Base-by-base conservation (phyloP, 139 green algal species). In the Volvox reticuliferus region DNA sequence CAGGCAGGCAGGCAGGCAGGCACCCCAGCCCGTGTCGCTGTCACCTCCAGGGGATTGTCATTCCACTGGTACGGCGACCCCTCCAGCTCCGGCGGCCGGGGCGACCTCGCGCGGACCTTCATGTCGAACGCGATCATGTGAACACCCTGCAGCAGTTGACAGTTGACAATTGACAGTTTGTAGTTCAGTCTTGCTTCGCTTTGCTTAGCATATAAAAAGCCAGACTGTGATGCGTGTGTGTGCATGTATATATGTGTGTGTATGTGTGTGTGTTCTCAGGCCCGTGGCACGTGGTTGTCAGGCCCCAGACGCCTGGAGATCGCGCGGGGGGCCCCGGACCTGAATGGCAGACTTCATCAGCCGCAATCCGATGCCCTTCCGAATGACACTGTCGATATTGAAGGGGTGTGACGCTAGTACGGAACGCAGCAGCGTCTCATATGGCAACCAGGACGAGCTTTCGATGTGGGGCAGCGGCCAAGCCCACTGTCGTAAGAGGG, bases 321-420 rank as follows among this genome's bases (percentile, higher is more conserved):
- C 5, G 5, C 5, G 44, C 44, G 44, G 44, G 9, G 30, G 0
- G 76, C 65, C 20, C 78, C 32, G 13, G 37, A 90, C 86, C 88
- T 88, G 84, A 35, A 93, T 91, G 26, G 82, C 62, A 20, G 55
- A 83, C 71, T 90, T 80, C 2, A 80, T 90, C 3, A 93, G 80
- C 33, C 82, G 44, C 71, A 93, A 50, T 20, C 35, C 69, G 73
- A 93, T 91, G 73, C 91, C 91, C 9, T 83, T 24, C 17, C 5
- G 32, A 1, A 71, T 24, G 20, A 92, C 89, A 37, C 73, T 78
- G 36, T 87, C 81, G 30, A 93, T n/a, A 67, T 93, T 76, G 75
- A 94, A 93, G 14, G 92, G 92, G 75, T 94, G 92, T 17, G 89
- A 65, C 0, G 92, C 82, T 26, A 94, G 83, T 26, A 94, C 86